Conservation (phyloP, 108 stramenopile genomes). For the Fragilariopsis cylindrus region DNA sequence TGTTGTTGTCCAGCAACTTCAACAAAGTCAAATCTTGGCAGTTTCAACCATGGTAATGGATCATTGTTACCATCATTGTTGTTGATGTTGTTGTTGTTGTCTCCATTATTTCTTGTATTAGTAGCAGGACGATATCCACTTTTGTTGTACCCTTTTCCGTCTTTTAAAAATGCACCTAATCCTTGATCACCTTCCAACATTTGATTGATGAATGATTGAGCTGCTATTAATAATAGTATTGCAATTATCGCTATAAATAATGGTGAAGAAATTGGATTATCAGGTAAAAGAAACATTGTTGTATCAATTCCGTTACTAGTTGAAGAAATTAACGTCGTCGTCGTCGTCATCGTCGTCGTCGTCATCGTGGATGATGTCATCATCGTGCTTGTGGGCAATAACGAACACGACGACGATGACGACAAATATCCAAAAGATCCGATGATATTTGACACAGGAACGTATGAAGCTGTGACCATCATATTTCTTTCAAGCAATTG, state of each 20-base stretch:
- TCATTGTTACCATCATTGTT: constrained; percentile 32
- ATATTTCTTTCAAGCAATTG: too few relatives aligned
- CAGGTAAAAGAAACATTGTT: constrained; percentile 6
- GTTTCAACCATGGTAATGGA: constrained; percentile 77
- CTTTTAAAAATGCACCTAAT: constrained; percentile 67
- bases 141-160: constrained; percentile 59
- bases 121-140: constrained; percentile 46
- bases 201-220: constrained; percentile 66
- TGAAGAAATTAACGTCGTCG: too few relatives aligned
- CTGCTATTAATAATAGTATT: constrained; percentile 43
- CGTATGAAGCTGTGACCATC: too few relatives aligned
- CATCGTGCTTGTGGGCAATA: too few relatives aligned
- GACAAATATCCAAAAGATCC: too few relatives aligned
- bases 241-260: constrained; percentile 42
- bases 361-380: too few relatives aligned
- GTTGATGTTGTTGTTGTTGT: not conserved
- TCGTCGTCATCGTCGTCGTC: too few relatives aligned
- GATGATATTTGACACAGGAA: too few relatives aligned
- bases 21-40: constrained; percentile 74
- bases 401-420: too few relatives aligned
- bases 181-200: constrained; percentile 69
- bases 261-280: constrained; percentile 14
- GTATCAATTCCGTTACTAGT: not conserved
- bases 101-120: not conserved
- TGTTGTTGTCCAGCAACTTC: constrained; percentile 73